These are phyloP conservation scores for Euphorbia tirucalli DNA, from an alignment of 345 rosid genomes.

Conservation along the genomic window DNA sequence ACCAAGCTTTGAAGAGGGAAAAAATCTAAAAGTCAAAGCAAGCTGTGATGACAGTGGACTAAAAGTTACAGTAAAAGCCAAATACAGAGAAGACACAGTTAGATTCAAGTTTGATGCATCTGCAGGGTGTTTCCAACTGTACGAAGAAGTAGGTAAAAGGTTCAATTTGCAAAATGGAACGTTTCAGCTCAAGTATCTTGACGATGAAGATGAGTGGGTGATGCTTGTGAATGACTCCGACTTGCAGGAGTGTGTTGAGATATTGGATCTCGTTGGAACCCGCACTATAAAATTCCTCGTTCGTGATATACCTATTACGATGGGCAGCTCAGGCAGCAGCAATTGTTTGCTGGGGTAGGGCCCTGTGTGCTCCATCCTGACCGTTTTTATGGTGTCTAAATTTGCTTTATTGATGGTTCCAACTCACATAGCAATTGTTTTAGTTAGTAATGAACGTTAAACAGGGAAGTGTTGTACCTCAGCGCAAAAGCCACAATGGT, in stretches of 20 bases:
- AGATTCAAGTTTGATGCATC: conserved; percentile 77
- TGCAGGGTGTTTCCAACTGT: conserved; percentile 61
- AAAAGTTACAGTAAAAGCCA: conserved; percentile 69
- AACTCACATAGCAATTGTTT: background rate
- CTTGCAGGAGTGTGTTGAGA: conserved; percentile 78
- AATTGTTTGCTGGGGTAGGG: conserved; percentile 43
- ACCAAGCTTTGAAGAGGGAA: conserved; percentile 46
- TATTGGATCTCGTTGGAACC: conserved; percentile 54
- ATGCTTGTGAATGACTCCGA: conserved; percentile 68
- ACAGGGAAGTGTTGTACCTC: background rate
- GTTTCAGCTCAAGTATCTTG: conserved; percentile 80
- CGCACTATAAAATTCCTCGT: conserved; percentile 64
- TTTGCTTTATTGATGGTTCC: background rate
- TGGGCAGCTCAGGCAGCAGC: conserved; percentile 73
- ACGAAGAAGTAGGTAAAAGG: conserved; percentile 71
- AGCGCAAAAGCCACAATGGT: background rate
- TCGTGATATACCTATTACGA: conserved; percentile 40
- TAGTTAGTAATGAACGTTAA: background rate
- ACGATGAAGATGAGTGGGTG: conserved; percentile 95
- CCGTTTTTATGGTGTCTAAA: background rate
- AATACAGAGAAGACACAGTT: conserved; percentile 61
- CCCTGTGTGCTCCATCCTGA: conserved; percentile 11
- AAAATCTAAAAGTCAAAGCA: conserved; percentile 33
- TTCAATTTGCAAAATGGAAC: conserved; percentile 62
- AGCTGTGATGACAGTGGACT: conserved; percentile 38